Evolutionary conservation across 1,284 basidiomycete species (phyloP).

Genomic region (Ustilago lituana): DNA sequence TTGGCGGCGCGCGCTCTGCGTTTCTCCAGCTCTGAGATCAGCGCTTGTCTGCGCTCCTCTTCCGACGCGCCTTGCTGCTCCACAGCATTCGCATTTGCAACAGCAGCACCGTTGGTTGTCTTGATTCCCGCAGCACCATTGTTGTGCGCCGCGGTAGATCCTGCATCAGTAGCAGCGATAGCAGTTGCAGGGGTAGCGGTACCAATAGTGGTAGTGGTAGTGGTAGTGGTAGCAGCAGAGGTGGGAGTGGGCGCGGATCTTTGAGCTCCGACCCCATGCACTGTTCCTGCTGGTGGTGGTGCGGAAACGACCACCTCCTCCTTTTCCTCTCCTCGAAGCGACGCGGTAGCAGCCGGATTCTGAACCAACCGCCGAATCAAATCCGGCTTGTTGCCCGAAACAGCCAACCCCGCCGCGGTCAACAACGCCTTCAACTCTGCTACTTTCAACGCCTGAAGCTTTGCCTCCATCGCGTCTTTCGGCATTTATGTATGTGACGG

Average conservation of each 20-base stretch:
- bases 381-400: constrained; percentile 62
- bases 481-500: too few relatives aligned
- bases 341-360: constrained; percentile 53
- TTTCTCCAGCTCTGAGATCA: constrained; percentile 60
- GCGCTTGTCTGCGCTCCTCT: constrained; percentile 40
- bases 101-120: background rate
- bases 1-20: constrained; percentile 59
- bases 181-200: too few relatives aligned
- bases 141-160: too few relatives aligned
- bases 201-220: too few relatives aligned
- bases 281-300: too few relatives aligned
- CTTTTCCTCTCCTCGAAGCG: constrained; percentile 9
- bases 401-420: constrained; percentile 42
- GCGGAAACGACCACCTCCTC: too few relatives aligned
- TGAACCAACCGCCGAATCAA: constrained; percentile 61
- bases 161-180: too few relatives aligned
- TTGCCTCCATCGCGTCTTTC: constrained; percentile 54
- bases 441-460: constrained; percentile 60
- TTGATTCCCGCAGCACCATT: too few relatives aligned
- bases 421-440: constrained; percentile 61
- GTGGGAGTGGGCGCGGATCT: constrained; percentile 3
- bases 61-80: constrained; percentile 10
- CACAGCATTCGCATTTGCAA: too few relatives aligned
- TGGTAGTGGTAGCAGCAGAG: constrained; percentile 10
- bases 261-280: too few relatives aligned